Conservation (phyloP, 208 protist species). For the Porcisia deanei region DNA sequence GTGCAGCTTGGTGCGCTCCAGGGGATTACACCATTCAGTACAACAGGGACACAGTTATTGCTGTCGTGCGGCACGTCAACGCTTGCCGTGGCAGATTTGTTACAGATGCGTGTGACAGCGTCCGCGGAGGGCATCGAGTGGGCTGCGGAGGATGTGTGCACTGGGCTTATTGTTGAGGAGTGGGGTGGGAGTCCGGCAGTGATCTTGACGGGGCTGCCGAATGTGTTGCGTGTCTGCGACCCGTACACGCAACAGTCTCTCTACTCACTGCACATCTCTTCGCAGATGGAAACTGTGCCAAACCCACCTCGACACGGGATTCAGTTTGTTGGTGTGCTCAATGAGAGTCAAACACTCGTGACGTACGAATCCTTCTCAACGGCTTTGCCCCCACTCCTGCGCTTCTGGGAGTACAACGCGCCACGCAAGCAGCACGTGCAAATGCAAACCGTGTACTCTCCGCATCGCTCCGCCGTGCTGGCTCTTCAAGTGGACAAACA, state of each 20-base stretch:
- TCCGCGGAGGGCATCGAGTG: constrained; percentile 84
- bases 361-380: constrained; percentile 83
- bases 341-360: constrained; percentile 65
- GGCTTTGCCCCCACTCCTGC: constrained; percentile 61
- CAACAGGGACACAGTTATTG: constrained; percentile 49
- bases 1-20: constrained; percentile 35
- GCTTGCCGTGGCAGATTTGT: constrained; percentile 65
- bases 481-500: constrained; percentile 61
- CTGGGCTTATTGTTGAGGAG: constrained; percentile 65
- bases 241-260: constrained; percentile 84
- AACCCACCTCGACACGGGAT: constrained; percentile 75
- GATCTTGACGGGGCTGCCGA: constrained; percentile 77
- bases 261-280: constrained; percentile 88
- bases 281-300: constrained; percentile 83
- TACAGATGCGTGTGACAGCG: constrained; percentile 62
- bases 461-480: constrained; percentile 63
- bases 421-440: constrained; percentile 61
- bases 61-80: constrained; percentile 69
- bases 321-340: constrained; percentile 69
- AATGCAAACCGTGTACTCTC: constrained; percentile 74
- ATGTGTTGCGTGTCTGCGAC: constrained; percentile 84
- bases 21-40: constrained; percentile 36
- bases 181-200: constrained; percentile 78
- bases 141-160: constrained; percentile 63
- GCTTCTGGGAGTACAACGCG: constrained; percentile 82